phyloP scores from a whole-genome alignment of 192 early-diverging fungal genomes.

The Coemansia sp. region DNA sequence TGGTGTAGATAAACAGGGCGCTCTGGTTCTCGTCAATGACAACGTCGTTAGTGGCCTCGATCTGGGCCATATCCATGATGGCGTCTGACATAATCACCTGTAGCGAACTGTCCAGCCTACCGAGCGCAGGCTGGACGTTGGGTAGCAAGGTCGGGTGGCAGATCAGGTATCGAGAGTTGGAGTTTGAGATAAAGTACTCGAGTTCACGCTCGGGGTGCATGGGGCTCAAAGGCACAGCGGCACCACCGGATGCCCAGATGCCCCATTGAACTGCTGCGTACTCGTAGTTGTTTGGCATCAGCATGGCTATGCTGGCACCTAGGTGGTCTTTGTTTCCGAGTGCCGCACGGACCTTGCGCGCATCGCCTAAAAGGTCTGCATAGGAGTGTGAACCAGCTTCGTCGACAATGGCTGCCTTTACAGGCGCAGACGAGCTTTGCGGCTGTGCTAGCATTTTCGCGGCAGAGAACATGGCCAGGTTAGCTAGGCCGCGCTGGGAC shows the following conservation, averaged over 20 bases:
- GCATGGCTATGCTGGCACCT: conserved; percentile 46
- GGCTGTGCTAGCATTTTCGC: conserved; percentile 30
- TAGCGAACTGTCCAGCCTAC: conserved; percentile 17
- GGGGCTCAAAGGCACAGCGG: conserved; percentile 72
- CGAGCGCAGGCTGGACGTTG: conserved; percentile 42
- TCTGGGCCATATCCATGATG: conserved; percentile 12
- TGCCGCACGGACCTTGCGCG: conserved; percentile 28
- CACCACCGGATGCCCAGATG: conserved; percentile 75
- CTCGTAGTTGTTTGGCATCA: conserved; percentile 59
- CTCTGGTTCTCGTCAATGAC: conserved; percentile 46
- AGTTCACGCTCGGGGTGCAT: conserved; percentile 76
- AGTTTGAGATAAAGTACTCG: conserved; percentile 69
- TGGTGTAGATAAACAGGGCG: conserved; percentile 78
- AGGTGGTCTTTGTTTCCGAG: conserved; percentile 26
- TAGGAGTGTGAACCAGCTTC: conserved; percentile 42
- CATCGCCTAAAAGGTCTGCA: conserved; percentile 38
- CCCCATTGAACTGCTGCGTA: conserved; percentile 71
- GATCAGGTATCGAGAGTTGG: conserved; percentile 60
- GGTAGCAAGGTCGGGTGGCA: conserved; percentile 51
- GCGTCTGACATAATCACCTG: conserved; percentile 18
- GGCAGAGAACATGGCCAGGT: conserved; percentile 39
- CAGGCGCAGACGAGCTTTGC: conserved; percentile 1
- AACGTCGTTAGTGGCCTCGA: background rate
- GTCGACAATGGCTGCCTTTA: conserved; percentile 38
- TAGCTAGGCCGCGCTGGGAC: conserved; percentile 27